Percentiles rank a stretch among this genome's conserved stretches.
Evolutionary conservation across 352 stramenopile genomes (phyloP).

Genomic region (Nothophytophthora sp.): DNA sequence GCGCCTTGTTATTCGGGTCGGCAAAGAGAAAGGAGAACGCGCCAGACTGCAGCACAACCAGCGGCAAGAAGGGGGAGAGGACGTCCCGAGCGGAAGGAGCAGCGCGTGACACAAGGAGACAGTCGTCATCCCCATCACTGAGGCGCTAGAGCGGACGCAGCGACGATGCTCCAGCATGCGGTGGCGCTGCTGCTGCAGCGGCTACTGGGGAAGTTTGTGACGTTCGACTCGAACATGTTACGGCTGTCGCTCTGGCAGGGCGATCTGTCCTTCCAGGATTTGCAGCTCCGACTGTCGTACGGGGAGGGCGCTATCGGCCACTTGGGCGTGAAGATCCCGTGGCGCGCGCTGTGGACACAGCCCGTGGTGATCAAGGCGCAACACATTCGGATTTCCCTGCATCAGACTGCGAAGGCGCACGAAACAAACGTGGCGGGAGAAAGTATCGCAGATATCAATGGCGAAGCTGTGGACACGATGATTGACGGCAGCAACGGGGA

Average conservation of each 20-base stretch:
- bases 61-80: too few species aligned
- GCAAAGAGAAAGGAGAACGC: too few species aligned
- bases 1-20: too few species aligned
- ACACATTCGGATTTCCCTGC: slow-evolving; percentile 67
- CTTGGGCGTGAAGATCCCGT: slow-evolving; percentile 84
- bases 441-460: slow-evolving; percentile 1
- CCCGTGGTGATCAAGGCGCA: slow-evolving; percentile 79
- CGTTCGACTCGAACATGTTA: slow-evolving; percentile 85
- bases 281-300: slow-evolving; percentile 80
- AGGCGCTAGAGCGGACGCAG: too few species aligned
- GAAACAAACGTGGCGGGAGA: slow-evolving; percentile 10
- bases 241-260: slow-evolving; percentile 85
- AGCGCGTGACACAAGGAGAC: too few species aligned
- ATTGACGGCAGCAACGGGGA: slow-evolving; percentile 41
- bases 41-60: too few species aligned
- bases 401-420: slow-evolving; percentile 50
- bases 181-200: slow-evolving; percentile 86
- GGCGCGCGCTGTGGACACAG: slow-evolving; percentile 83
- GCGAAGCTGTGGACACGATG: slow-evolving; percentile 26
- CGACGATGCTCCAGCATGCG: slow-evolving; percentile 79
- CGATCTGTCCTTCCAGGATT: slow-evolving; percentile 81
- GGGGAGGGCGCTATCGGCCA: slow-evolving; percentile 76
- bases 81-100: too few species aligned
- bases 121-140: too few species aligned
- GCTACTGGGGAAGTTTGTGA: slow-evolving; percentile 88